phyloP scores from a whole-genome alignment of 2,329 filamentous ascomycete genomes.

The Orbilia blumenaviensis region DNA sequence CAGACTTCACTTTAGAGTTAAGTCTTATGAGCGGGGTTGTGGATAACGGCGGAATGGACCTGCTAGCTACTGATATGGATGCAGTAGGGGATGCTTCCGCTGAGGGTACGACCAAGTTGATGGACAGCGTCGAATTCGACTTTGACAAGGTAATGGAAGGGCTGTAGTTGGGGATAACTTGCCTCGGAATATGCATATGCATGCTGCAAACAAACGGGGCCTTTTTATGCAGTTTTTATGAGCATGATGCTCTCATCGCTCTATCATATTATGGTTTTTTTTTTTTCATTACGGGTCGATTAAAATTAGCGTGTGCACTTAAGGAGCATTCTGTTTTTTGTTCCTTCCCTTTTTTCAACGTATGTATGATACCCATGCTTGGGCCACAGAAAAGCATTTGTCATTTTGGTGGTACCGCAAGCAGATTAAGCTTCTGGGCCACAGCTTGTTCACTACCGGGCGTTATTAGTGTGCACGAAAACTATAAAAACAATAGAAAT shows the following conservation, averaged over 20 bases:
- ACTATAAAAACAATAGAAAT: background rate
- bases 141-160: conserved; percentile 58
- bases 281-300: background rate
- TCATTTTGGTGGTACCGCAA: background rate
- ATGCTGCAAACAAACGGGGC: background rate
- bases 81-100: conserved; percentile 28
- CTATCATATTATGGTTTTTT: background rate
- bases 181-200: conserved; percentile 20
- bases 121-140: conserved; percentile 57
- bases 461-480: background rate
- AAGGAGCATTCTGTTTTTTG: conserved; percentile 1
- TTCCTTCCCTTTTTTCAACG: background rate
- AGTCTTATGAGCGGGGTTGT: conserved; percentile 43
- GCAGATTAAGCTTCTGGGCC: background rate
- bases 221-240: conserved; percentile 13
- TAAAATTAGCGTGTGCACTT: conserved; percentile 7
- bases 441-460: background rate
- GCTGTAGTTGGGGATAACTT: conserved; percentile 15
- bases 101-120: conserved; percentile 55
- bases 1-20: conserved; percentile 34
- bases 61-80: conserved; percentile 41
- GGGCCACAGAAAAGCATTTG: conserved; percentile 50
- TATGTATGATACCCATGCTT: conserved; percentile 52
- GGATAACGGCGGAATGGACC: conserved; percentile 23
- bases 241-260: background rate